phyloP scores from a whole-genome alignment of 1,139 yeast genomes.

The Petasospora fabianii region DNA sequence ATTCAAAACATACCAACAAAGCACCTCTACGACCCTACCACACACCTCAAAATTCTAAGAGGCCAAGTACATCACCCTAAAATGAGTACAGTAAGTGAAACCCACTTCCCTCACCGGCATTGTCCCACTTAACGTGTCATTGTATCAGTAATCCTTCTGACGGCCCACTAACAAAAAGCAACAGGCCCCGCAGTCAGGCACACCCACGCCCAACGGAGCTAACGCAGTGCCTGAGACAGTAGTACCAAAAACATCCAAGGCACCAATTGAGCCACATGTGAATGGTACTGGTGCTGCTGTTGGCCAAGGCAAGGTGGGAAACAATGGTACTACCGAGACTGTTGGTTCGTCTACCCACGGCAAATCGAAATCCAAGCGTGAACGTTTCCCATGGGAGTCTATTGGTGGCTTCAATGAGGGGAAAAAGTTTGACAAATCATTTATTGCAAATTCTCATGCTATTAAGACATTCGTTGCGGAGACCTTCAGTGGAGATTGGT shows the following conservation, averaged over 20 bases:
- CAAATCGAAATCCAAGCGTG: constrained; percentile 6
- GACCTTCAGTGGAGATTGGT: constrained; percentile 68
- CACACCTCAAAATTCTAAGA: not conserved
- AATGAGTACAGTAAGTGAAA: constrained; percentile 4
- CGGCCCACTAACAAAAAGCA: not conserved
- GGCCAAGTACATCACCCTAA: not conserved
- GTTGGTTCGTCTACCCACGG: no score
- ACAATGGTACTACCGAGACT: no score
- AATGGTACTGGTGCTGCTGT: no score
- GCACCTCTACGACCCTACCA: not conserved
- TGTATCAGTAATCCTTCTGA: no score
- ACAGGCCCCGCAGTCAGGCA: not conserved
- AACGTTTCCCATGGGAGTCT: constrained; percentile 37
- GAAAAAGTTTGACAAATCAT: constrained; percentile 24
- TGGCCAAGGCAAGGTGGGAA: no score
- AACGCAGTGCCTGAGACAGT: no score
- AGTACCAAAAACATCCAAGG: no score
- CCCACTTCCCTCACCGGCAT: not conserved
- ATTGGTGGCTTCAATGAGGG: constrained; percentile 39
- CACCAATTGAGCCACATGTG: no score
- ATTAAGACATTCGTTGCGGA: constrained; percentile 62
- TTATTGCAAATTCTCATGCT: constrained; percentile 29
- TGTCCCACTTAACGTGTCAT: not conserved
- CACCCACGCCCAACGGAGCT: constrained; percentile 1
- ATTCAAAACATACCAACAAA: not conserved